phyloP scores from a whole-genome alignment of 2,329 filamentous ascomycete genomes.

The Phoma sp. region DNA sequence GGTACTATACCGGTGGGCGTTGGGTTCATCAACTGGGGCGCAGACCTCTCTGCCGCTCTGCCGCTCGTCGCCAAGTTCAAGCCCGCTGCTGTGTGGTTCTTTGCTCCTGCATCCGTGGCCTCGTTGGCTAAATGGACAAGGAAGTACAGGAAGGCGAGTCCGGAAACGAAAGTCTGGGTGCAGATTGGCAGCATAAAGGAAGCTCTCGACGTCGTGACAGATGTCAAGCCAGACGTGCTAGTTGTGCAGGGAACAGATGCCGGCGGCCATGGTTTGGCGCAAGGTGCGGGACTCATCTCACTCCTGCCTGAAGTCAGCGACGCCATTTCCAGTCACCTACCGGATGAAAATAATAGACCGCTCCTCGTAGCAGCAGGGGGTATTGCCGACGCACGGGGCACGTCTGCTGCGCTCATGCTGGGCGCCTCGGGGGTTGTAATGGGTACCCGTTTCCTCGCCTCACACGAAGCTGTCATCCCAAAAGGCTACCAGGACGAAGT shows the following conservation, averaged over 20 bases:
- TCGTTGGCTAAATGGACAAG: constrained; percentile 46
- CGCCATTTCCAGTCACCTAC: constrained; percentile 48
- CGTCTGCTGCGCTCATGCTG: constrained; percentile 64
- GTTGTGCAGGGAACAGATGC: constrained; percentile 71
- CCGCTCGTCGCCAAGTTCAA: constrained; percentile 61
- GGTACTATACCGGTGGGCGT: constrained; percentile 61
- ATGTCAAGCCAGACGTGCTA: constrained; percentile 63
- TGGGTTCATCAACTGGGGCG: constrained; percentile 65
- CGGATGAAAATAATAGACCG: constrained; percentile 25
- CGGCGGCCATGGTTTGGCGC: constrained; percentile 68
- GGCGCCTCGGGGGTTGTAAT: constrained; percentile 64
- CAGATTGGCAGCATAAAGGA: constrained; percentile 68
- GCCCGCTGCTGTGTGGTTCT: constrained; percentile 71
- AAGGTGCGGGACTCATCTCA: constrained; percentile 63
- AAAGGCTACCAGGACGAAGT: constrained; percentile 59
- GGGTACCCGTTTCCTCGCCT: constrained; percentile 71
- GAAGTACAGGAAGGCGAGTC: constrained; percentile 42
- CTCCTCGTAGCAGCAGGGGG: constrained; percentile 65
- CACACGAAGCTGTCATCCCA: constrained; percentile 55
- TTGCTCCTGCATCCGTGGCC: constrained; percentile 61
- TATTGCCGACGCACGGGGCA: constrained; percentile 65
- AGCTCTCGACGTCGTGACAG: constrained; percentile 58
- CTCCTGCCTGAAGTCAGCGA: constrained; percentile 66
- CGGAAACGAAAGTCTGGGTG: constrained; percentile 61
- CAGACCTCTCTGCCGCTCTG: constrained; percentile 55